Conservation (phyloP, 2,329 filamentous ascomycete genomes). For the Ophiostoma australiae region DNA sequence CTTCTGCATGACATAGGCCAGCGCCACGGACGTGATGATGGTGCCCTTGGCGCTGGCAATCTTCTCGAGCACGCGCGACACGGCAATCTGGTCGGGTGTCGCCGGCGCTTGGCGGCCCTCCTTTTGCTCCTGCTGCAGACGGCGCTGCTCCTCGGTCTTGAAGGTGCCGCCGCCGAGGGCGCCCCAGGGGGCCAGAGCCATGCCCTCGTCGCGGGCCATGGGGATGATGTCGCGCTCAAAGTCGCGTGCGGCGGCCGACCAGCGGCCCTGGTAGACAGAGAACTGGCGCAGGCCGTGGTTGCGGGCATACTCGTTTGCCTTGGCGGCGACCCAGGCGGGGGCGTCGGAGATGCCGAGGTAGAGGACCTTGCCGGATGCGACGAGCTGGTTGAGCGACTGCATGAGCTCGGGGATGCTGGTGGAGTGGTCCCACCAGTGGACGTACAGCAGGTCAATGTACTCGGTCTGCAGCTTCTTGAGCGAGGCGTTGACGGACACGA, state of each 20-base stretch:
- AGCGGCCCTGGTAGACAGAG: slow-evolving; percentile 60
- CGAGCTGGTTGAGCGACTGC: slow-evolving; percentile 52
- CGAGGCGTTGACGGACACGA: slow-evolving; percentile 51
- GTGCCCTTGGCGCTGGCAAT: slow-evolving; percentile 45
- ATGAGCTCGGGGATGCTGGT: slow-evolving; percentile 54
- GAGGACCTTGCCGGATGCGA: slow-evolving; percentile 50
- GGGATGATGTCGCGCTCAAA: slow-evolving; percentile 66
- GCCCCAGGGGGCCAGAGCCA: slow-evolving; percentile 52
- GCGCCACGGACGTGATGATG: slow-evolving; percentile 48
- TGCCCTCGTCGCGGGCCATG: slow-evolving; percentile 57
- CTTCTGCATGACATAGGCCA: slow-evolving; percentile 71
- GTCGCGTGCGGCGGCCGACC: slow-evolving; percentile 59
- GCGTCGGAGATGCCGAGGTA: slow-evolving; percentile 56
- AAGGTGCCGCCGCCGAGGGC: slow-evolving; percentile 43
- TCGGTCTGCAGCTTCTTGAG: slow-evolving; percentile 59
- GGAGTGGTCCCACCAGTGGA: slow-evolving; percentile 55
- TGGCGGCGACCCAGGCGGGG: slow-evolving; percentile 52
- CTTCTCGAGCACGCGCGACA: slow-evolving; percentile 45
- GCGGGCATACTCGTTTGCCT: slow-evolving; percentile 55
- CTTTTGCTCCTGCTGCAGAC: slow-evolving; percentile 24
- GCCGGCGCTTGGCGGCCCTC: slow-evolving; percentile 40
- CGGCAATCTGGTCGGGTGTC: slow-evolving; percentile 49
- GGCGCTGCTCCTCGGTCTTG: slow-evolving; percentile 34
- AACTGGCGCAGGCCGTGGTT: slow-evolving; percentile 56
- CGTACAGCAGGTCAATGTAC: slow-evolving; percentile 60